These are phyloP conservation scores for Lecanosticta acicola DNA, from an alignment of 2,329 filamentous ascomycete genomes.

Conservation along the genomic window DNA sequence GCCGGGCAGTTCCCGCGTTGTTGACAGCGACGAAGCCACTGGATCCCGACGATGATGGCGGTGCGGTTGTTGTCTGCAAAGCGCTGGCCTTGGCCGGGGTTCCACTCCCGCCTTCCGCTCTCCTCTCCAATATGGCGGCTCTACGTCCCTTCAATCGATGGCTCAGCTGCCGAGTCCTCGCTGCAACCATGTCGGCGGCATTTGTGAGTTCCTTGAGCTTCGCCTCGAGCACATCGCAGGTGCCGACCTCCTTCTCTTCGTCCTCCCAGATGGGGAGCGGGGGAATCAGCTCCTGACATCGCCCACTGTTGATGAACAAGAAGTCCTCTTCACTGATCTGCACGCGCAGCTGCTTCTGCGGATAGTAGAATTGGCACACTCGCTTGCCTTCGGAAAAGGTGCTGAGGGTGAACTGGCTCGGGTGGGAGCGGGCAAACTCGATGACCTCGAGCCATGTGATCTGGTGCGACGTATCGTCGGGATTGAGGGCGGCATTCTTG, in stretches of 20 bases:
- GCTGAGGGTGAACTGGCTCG: conserved; percentile 68
- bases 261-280: conserved; percentile 78
- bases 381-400: conserved; percentile 63
- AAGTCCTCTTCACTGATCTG: conserved; percentile 87
- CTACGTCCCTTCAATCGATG: conserved; percentile 71
- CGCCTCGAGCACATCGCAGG: conserved; percentile 75
- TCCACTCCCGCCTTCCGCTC: conserved; percentile 40
- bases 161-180: conserved; percentile 69
- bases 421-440: conserved; percentile 74
- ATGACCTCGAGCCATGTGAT: conserved; percentile 83
- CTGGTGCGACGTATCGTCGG: conserved; percentile 34
- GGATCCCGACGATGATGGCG: conserved; percentile 18
- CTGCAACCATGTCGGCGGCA: conserved; percentile 67
- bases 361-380: conserved; percentile 67
- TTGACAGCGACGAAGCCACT: conserved; percentile 57
- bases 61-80: conserved; percentile 29
- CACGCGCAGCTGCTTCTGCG: conserved; percentile 69
- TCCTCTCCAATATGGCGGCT: conserved; percentile 63
- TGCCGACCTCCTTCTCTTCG: conserved; percentile 77
- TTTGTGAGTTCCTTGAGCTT: conserved; percentile 72
- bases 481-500: conserved; percentile 32
- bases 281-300: conserved; percentile 74
- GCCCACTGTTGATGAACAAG: conserved; percentile 74
- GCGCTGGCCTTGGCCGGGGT: conserved; percentile 32
- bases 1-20: conserved; percentile 33